Base-by-base conservation (phyloP, 2,329 filamentous ascomycete genomes). In the Aspergillus proliferans region DNA sequence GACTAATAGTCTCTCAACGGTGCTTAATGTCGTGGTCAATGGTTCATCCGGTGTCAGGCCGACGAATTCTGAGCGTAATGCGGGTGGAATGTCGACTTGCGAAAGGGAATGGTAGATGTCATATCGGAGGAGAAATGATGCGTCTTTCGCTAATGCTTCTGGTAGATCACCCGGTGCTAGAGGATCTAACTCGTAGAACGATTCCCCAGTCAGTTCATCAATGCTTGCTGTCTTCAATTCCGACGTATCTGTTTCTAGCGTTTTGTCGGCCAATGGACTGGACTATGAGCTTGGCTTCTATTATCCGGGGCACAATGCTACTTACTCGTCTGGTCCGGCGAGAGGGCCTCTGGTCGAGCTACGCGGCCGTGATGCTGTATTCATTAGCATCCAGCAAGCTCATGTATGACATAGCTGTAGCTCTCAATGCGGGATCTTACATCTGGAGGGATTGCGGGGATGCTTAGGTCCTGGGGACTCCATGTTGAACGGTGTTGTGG, bases 41-140 rank as follows among this genome's bases (percentile, higher is more conserved):
- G 87, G 75, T 1, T 86, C 82, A 24, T 81, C 77, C 0, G 82
- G 72, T 1, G 76, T 66, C 1, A 88, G 84, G 55, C 84, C 81
- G 52, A 84, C 76, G 18, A 82, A 68, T 0, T 87, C 80, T 54
- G 81, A 80, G 52, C 87, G 82, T 66, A 95, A 92, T 3, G 88
- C 72, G 6, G 71, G 70, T 3, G 81, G 79, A 41, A 82, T 71
- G 45, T 79, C 74, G 41, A 82, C 76, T 14, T 79, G 79, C 1
- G 86, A 84, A 21, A 96, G 76, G 1, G 86, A 83, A 64, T 95
- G 91, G 73, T 92, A 96, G 48, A 91, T 85, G 55, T 88, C 82
- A 3, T 88, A 84, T 18, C 85, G 82, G 9, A 93, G 80, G 42
- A 96, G 82, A 66, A 86, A 92, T 15, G 84, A 82, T 57, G 95